Evolutionary conservation across 805 yeast species (phyloP).

Genomic region (Nakazawaea peltata): DNA sequence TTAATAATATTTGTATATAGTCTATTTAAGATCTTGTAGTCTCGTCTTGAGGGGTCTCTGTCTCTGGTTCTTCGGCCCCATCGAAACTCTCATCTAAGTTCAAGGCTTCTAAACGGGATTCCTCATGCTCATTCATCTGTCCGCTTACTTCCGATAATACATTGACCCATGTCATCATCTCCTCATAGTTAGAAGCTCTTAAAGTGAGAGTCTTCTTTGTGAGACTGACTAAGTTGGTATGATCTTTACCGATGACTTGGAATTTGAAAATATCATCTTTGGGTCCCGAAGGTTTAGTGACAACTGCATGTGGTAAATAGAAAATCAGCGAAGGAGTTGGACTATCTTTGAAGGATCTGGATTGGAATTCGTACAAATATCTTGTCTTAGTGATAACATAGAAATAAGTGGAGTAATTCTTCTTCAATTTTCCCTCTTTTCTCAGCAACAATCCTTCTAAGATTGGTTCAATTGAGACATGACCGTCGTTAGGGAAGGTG

Average conservation of each 20-base stretch:
- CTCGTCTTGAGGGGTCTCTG: constrained; percentile 2
- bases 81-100: constrained; percentile 10
- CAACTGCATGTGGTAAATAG: constrained; percentile 36
- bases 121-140: constrained; percentile 13
- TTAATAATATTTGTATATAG: not conserved
- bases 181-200: constrained; percentile 35
- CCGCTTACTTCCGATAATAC: constrained; percentile 25
- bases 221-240: constrained; percentile 18
- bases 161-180: constrained; percentile 37
- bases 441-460: constrained; percentile 39
- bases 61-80: not conserved
- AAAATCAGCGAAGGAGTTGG: constrained; percentile 35
- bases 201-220: constrained; percentile 26
- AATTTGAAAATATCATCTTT: constrained; percentile 30
- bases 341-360: constrained; percentile 33
- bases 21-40: too few relatives aligned
- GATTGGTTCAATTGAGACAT: constrained; percentile 33
- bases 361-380: constrained; percentile 37
- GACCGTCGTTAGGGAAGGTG: constrained; percentile 30
- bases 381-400: constrained; percentile 39
- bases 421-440: constrained; percentile 34
- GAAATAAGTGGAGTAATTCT: constrained; percentile 33
- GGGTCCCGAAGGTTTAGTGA: constrained; percentile 25
- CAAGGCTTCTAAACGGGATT: constrained; percentile 9
- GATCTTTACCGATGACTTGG: constrained; percentile 35